Evolutionary conservation across 2,329 filamentous ascomycete genomes (phyloP).

Genomic region (Cyanodermella asteris): DNA sequence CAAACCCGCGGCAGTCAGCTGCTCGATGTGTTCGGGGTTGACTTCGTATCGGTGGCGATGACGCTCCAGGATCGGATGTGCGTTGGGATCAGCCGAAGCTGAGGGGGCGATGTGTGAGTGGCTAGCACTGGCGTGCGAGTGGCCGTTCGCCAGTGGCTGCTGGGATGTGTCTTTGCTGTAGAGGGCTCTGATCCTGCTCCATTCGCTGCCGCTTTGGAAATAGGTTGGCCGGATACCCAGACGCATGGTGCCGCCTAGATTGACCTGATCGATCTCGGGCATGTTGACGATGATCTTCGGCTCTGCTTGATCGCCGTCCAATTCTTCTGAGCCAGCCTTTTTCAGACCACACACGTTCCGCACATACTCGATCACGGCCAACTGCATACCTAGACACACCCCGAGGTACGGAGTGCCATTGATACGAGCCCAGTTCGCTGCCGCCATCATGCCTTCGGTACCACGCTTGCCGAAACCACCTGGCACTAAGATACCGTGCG

Average conservation of each 20-base stretch:
- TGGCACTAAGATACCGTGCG: conserved; percentile 27
- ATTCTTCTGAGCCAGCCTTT: conserved; percentile 33
- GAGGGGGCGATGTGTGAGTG: conserved; percentile 2
- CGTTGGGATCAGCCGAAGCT: not conserved
- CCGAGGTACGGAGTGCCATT: conserved; percentile 67
- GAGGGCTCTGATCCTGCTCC: conserved; percentile 53
- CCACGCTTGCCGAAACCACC: conserved; percentile 68
- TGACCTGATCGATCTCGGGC: conserved; percentile 63
- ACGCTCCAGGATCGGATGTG: conserved; percentile 32
- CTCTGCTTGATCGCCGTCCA: conserved; percentile 34
- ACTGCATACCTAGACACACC: conserved; percentile 80
- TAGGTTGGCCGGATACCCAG: conserved; percentile 52
- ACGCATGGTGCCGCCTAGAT: conserved; percentile 71
- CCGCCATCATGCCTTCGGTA: conserved; percentile 73
- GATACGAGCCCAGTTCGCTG: conserved; percentile 68
- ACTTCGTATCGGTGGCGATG: conserved; percentile 84
- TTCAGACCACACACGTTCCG: conserved; percentile 48
- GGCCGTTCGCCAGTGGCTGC: conserved; percentile 16
- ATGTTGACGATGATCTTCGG: conserved; percentile 73
- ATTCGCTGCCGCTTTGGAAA: conserved; percentile 57
- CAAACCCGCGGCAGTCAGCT: conserved; percentile 46
- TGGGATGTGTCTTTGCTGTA: conserved; percentile 37
- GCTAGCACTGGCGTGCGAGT: conserved; percentile 3
- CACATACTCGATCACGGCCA: conserved; percentile 76
- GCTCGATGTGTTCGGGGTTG: conserved; percentile 54